phyloP scores from a whole-genome alignment of 2,329 filamentous ascomycete species.

The Sphaerulina vaccinii region DNA sequence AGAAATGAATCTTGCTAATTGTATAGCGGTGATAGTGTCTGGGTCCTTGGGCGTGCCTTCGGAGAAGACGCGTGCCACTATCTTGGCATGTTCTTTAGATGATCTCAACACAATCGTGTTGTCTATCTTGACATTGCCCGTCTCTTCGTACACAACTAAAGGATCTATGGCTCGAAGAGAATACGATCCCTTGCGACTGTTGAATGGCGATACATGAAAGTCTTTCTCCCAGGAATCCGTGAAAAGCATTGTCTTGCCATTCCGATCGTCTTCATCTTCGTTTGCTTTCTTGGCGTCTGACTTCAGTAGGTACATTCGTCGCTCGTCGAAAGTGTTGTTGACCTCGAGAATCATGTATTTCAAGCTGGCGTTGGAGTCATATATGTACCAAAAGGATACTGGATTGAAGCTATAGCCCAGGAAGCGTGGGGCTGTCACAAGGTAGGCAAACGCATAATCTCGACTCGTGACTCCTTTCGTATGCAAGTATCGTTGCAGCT shows the following conservation, averaged over 20 bases:
- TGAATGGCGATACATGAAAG: constrained; percentile 77
- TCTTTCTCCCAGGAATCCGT: constrained; percentile 63
- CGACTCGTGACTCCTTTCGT: constrained; percentile 57
- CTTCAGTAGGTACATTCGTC: constrained; percentile 63
- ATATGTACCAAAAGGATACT: constrained; percentile 77
- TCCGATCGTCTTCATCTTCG: background rate
- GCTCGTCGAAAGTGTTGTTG: constrained; percentile 74
- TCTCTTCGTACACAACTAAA: constrained; percentile 36
- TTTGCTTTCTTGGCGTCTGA: constrained; percentile 30
- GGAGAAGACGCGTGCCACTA: constrained; percentile 61
- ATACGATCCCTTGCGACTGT: constrained; percentile 53
- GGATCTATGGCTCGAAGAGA: constrained; percentile 49
- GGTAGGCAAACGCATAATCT: constrained; percentile 65
- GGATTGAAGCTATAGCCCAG: constrained; percentile 72
- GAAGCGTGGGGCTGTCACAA: constrained; percentile 69
- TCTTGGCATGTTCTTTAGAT: constrained; percentile 59
- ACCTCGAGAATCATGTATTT: constrained; percentile 69
- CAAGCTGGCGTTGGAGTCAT: constrained; percentile 57
- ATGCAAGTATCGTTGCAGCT: constrained; percentile 60
- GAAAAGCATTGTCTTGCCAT: constrained; percentile 39
- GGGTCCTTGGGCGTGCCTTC: constrained; percentile 54
- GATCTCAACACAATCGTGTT: constrained; percentile 62
- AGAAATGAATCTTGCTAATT: constrained; percentile 32
- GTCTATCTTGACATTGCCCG: constrained; percentile 46
- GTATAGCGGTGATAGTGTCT: constrained; percentile 40